These are phyloP conservation scores for Trichoderma erinaceum DNA, from an alignment of 495 filamentous ascomycete species.

Conservation along the genomic window DNA sequence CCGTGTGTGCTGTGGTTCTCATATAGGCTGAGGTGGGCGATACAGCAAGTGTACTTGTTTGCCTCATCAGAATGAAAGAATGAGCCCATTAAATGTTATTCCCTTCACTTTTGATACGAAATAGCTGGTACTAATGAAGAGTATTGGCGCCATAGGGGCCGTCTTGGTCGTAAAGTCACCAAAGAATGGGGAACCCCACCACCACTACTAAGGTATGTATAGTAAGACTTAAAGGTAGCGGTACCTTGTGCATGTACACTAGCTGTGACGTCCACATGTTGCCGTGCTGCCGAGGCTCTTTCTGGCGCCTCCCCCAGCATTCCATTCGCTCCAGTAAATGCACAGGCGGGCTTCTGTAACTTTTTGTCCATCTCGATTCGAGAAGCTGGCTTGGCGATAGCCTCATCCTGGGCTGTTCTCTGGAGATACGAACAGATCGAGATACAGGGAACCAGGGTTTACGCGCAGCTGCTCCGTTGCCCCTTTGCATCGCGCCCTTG, in stretches of 20 bases:
- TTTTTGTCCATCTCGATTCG: neutral
- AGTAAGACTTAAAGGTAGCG: neutral
- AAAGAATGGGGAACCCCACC: too few relatives aligned
- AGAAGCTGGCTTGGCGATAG: neutral
- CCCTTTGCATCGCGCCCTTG: too few relatives aligned
- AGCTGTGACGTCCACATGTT: neutral
- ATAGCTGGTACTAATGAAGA: too few relatives aligned
- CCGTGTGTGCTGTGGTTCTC: too few relatives aligned
- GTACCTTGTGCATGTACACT: neutral
- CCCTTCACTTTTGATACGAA: too few relatives aligned
- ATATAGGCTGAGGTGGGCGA: too few relatives aligned
- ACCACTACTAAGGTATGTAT: too few relatives aligned
- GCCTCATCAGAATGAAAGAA: too few relatives aligned
- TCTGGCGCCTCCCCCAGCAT: neutral
- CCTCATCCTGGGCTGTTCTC: neutral
- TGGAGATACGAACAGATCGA: neutral
- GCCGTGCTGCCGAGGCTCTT: conserved; percentile 9
- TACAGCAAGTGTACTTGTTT: too few relatives aligned
- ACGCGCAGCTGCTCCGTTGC: neutral
- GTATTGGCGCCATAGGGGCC: too few relatives aligned
- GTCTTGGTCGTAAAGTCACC: too few relatives aligned
- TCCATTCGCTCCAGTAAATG: neutral
- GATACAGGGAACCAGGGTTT: neutral
- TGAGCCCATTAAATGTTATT: too few relatives aligned
- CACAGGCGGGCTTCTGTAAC: neutral